A percentile compares a stretch with the other conserved stretches of the same genome.
phyloP scores from a whole-genome alignment of 352 stramenopile species.

The Globisporangium alternatum region DNA sequence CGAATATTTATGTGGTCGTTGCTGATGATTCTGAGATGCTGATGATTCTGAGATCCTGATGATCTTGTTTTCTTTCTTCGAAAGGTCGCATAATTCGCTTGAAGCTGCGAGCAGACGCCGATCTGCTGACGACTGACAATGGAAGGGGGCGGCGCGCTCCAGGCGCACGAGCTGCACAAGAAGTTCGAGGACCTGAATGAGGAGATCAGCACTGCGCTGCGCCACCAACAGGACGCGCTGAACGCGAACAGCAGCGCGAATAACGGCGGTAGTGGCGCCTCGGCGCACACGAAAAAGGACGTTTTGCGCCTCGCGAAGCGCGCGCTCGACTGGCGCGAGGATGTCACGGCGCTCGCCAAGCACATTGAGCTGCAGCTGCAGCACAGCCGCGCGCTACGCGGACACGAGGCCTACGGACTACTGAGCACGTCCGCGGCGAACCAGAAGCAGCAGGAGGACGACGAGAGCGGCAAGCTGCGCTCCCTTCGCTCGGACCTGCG shows the following conservation, averaged over 20 bases:
- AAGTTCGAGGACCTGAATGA: conserved; percentile 78
- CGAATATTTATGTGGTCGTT: not conserved
- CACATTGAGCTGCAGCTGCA: conserved; percentile 76
- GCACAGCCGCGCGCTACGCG: conserved; percentile 57
- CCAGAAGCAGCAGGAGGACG: conserved; percentile 46
- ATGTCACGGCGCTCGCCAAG: conserved; percentile 65
- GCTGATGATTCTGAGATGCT: not conserved
- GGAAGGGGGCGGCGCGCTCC: conserved; percentile 38
- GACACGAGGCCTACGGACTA: conserved; percentile 52
- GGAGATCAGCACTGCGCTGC: conserved; percentile 51
- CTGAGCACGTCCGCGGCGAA: conserved; percentile 30
- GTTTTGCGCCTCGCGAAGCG: conserved; percentile 48
- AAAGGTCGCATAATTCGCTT: conserved; percentile 7
- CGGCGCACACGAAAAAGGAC: conserved; percentile 31
- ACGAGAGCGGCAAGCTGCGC: conserved; percentile 48
- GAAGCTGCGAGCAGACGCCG: not conserved
- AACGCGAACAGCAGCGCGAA: conserved; percentile 10
- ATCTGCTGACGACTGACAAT: conserved; percentile 17
- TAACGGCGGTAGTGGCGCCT: conserved; percentile 13
- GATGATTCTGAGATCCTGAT: not conserved
- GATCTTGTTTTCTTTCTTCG: too few species aligned
- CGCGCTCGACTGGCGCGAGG: conserved; percentile 65
- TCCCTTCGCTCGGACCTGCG: conserved; percentile 58
- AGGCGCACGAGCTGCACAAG: conserved; percentile 65
- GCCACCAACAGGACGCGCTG: conserved; percentile 43